Evolutionary conservation across 1,139 yeast species (phyloP), one percentile per base, ranked within the genome.

Genomic region (Chernovozyma aurita): DNA sequence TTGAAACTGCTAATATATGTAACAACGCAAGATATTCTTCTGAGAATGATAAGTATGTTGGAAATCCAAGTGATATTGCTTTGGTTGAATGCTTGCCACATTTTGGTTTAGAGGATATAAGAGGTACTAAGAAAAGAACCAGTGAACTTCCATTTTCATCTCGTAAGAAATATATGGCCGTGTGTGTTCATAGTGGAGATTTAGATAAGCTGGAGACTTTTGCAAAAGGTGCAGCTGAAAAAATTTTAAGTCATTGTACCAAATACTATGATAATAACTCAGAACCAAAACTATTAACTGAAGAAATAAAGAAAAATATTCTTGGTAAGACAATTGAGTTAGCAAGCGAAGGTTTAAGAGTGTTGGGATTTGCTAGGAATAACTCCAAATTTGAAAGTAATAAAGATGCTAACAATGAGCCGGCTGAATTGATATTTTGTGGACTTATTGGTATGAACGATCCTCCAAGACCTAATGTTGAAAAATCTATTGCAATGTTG

Each of bases 371-470:
- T 61, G 96, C 95, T 3, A 74, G 74, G 45, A 73, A 66, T 33
- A 59, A 64, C 40, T 50, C 52, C 27, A 56, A 53, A 38, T 51
- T 57, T 28, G 58, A 59, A 41, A 68, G 62, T 13, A 52, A 49
- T 28, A 57, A 55, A 12, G 58, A 54, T 21, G 61, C 57, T 39
- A 37, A 36, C 17, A 42, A 44, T n/a, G 54, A 56, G 31, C 85
- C 85, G 18, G 50, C 67, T 3, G 81, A 78, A 31, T 67, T 90
- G 50, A 68, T 76, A 3, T 88, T 90, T 52, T 75, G 86, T 49
- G 98, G 98, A 5, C 63, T 92, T 32, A 70, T 86, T 45, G 97
- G 96, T 39, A 87, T 92, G 95, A 86, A 86, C 49, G 97, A 92
- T 61, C 98, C 98, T 11, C 98, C 97, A 38, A 76, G 97, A 53